Evolutionary conservation across 2,329 filamentous ascomycete genomes (phyloP), one percentile per base, ranked within the genome.

Genomic region (Clarireedia monteithiana): DNA sequence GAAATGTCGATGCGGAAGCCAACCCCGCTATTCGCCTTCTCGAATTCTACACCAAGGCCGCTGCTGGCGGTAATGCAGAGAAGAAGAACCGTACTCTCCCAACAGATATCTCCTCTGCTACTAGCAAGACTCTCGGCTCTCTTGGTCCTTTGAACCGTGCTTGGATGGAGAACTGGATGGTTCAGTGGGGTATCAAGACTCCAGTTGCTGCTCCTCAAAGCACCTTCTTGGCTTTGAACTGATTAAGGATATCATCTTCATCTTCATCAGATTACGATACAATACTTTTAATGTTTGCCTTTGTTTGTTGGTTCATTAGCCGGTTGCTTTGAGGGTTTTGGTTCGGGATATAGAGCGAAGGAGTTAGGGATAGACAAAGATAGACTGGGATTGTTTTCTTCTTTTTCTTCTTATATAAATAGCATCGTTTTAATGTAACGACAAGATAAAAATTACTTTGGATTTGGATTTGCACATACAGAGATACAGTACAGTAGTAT

Each of bases 11-110:
- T 59, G 60, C 77, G 1, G 69, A 70, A 4, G 67, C 63, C 57
- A 80, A 79, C 60, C 77, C 77, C 0, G 77, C 72, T 12, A 63
- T 80, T 50, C 81, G 80, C 69, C 67, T 82, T 47, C 59, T 81
- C 1, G 76, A 78, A 45, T 74, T 75, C n/a, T 80, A 78, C 59
- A 68, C 66, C 55, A 67, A 60, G 1, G 73, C 74, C 7, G 74
- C 73, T 65, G 64, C 62, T 44, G 52, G 52, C 26, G 45, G 45
- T 7, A 67, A 68, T 14, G 76, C 77, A 6, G 50, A 47, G 36
- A 48, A 57, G 6, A 36, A 30, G 6, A 34, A 34, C 23, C 40
- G 49, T 27, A 42, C 42, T 15, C 42, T 57, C 26, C 49, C 49
- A 20, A 57, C 55, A 15, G 24, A 14, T 26, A 24, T 26, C 15